A percentile compares a stretch with the other conserved stretches of the same genome.
Conservation (phyloP, 768 basidiomycete species). For the Strobilomyces confusus region DNA sequence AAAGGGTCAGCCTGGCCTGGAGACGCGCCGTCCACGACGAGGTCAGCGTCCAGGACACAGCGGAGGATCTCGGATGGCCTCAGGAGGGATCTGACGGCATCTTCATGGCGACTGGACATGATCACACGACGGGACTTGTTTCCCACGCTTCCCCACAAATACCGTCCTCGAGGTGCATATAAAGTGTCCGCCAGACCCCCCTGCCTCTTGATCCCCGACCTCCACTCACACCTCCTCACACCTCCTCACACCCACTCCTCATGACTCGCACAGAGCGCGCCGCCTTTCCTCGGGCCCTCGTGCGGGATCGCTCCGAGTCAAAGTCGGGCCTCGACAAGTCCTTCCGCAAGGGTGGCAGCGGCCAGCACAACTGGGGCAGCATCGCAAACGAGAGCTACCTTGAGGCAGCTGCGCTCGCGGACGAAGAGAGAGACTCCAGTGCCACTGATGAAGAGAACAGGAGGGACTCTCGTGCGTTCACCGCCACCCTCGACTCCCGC, state of each 20-base stretch:
- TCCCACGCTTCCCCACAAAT: constrained; percentile 33
- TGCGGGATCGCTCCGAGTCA: constrained; percentile 75
- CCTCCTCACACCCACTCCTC: constrained; percentile 11
- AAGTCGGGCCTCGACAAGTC: constrained; percentile 71
- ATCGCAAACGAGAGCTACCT: constrained; percentile 58
- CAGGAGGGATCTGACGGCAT: constrained; percentile 24
- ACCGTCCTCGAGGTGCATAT: constrained; percentile 16
- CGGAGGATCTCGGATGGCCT: constrained; percentile 45
- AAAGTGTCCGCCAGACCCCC: constrained; percentile 7
- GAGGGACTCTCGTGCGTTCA: constrained; percentile 20
- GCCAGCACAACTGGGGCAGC: constrained; percentile 84
- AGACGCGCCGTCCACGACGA: background rate
- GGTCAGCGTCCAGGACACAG: constrained; percentile 40
- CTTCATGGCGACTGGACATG: constrained; percentile 13
- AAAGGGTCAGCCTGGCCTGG: background rate
- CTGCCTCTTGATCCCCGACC: background rate
- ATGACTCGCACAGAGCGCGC: constrained; percentile 85
- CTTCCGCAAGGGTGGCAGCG: constrained; percentile 75
- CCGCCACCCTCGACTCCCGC: background rate
- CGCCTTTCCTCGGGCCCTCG: constrained; percentile 62
- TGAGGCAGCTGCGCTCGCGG: constrained; percentile 55
- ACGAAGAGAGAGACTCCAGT: constrained; percentile 46
- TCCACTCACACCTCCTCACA: background rate
- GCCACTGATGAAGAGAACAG: constrained; percentile 29
- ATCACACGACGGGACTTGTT: constrained; percentile 13